Evolutionary conservation across 2,329 filamentous ascomycete species (phyloP).

Genomic region (Curvularia verruculosa): DNA sequence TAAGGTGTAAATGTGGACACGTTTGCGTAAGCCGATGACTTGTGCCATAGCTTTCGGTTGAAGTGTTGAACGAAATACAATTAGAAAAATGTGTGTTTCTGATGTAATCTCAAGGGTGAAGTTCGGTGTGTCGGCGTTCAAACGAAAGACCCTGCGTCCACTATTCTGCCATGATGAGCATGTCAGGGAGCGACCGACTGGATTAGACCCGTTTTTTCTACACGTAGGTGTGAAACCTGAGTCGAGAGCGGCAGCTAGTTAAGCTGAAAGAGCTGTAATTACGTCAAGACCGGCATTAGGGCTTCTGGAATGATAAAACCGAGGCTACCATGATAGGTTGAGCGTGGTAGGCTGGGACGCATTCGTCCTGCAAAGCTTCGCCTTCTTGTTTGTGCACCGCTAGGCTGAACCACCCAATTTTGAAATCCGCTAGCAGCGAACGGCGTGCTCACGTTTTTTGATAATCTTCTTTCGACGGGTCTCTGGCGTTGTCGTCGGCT

Average conservation of each 20-base stretch:
- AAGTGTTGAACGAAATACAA: neutral
- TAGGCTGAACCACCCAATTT: neutral
- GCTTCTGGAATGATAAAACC: neutral
- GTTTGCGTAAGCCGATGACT: neutral
- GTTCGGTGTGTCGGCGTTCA: neutral
- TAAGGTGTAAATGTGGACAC: neutral
- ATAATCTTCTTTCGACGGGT: neutral
- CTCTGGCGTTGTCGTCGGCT: neutral
- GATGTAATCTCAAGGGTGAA: neutral
- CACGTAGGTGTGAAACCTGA: neutral
- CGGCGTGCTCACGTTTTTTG: neutral
- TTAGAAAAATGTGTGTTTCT: neutral
- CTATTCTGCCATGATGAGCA: neutral
- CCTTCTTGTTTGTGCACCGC: neutral
- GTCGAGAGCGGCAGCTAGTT: neutral
- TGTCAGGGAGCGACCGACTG: neutral
- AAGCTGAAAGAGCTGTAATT: neutral
- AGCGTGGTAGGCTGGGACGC: neutral
- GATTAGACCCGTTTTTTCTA: neutral
- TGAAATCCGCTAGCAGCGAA: neutral
- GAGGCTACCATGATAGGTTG: neutral
- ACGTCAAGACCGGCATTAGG: neutral
- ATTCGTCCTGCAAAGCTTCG: neutral
- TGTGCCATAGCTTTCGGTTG: neutral
- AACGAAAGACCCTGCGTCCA: neutral